A percentile compares a stretch with the other conserved stretches of the same genome.
These are phyloP conservation scores for Acanthamoeba divionensis DNA, from an alignment of 208 protist genomes.

Conservation along the genomic window DNA sequence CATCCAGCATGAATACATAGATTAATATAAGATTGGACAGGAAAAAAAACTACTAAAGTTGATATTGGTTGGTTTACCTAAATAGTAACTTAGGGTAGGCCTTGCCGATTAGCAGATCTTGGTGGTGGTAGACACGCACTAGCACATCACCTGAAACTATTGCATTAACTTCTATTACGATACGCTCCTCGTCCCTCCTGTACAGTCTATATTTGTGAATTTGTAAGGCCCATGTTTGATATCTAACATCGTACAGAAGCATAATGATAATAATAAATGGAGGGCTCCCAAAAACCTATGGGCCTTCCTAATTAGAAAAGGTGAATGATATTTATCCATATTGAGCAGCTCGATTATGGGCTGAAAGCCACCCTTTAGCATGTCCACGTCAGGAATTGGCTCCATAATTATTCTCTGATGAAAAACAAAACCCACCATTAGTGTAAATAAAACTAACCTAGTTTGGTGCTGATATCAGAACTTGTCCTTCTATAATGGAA, in stretches of 20 bases:
- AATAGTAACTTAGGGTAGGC: background rate
- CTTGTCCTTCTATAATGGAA: background rate
- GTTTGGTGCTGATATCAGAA: background rate
- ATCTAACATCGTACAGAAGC: background rate
- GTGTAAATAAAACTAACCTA: background rate
- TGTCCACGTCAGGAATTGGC: conserved; percentile 14
- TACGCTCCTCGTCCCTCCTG: background rate
- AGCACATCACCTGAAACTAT: background rate
- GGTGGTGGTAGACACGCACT: background rate
- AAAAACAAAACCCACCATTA: background rate
- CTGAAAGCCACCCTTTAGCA: conserved; percentile 8
- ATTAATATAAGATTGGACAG: too few species aligned
- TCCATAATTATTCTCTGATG: background rate
- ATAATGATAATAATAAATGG: background rate
- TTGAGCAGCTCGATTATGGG: conserved; percentile 13
- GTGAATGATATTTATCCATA: conserved; percentile 16
- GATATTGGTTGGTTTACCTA: background rate
- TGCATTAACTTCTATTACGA: background rate
- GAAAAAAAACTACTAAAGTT: too few species aligned
- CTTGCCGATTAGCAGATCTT: conserved; percentile 29
- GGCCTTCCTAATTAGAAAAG: background rate
- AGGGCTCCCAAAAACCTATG: background rate
- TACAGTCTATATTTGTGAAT: background rate
- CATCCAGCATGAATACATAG: too few species aligned
- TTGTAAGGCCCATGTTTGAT: background rate